Evolutionary conservation across 108 stramenopile genomes (phyloP).

Genomic region (Parietichytrium sp.): DNA sequence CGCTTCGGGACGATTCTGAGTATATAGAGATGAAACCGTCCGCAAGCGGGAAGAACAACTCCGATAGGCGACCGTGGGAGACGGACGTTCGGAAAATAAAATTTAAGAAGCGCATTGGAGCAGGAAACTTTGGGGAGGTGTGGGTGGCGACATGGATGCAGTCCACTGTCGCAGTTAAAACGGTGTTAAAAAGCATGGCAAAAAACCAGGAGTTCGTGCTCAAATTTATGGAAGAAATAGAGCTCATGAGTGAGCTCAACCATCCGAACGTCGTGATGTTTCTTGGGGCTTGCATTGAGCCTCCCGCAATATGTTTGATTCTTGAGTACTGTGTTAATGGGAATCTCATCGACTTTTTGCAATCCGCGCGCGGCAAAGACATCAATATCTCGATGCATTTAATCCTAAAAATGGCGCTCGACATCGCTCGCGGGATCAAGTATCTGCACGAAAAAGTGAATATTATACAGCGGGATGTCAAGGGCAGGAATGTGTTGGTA

Average conservation of each 20-base stretch:
- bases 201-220: not conserved
- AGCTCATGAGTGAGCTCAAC: constrained; percentile 41
- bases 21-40: not conserved
- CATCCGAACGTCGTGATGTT: constrained; percentile 61
- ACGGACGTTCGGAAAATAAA: constrained; percentile 40
- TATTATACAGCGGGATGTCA: constrained; percentile 45
- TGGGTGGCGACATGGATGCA: constrained; percentile 43
- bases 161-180: constrained; percentile 43
- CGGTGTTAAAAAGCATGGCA: not conserved
- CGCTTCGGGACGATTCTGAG: not conserved
- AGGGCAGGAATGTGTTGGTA: constrained; percentile 41
- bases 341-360: constrained; percentile 38
- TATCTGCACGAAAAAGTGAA: constrained; percentile 43
- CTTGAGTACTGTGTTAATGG: constrained; percentile 49
- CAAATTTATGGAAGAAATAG: constrained; percentile 41
- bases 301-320: constrained; percentile 46
- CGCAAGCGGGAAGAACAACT: not conserved
- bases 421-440: constrained; percentile 47
- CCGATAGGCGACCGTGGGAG: constrained; percentile 36
- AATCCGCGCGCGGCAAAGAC: not conserved
- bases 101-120: constrained; percentile 35
- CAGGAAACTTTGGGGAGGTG: constrained; percentile 47
- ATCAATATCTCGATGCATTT: constrained; percentile 27
- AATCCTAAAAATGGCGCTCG: constrained; percentile 35
- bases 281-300: constrained; percentile 48